Conservation (phyloP, 2,329 filamentous ascomycete genomes). For the Sarocladium brachiariae region DNA sequence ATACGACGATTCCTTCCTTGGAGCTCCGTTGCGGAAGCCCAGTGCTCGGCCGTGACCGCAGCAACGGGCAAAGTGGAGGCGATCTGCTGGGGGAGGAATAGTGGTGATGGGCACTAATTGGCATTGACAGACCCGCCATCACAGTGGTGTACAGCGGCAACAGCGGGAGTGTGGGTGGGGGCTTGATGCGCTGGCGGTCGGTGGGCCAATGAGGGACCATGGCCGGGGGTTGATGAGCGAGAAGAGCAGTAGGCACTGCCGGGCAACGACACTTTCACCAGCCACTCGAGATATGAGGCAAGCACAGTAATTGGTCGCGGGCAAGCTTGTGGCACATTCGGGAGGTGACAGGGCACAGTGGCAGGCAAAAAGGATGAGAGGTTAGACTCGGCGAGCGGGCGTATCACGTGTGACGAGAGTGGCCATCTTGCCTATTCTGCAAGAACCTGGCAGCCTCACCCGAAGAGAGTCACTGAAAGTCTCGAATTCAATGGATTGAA, state of each 20-base stretch:
- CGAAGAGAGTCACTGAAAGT: too few relatives aligned
- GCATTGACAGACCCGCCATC: neutral
- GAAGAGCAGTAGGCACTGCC: conserved; percentile 2
- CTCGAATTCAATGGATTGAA: too few relatives aligned
- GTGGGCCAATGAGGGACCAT: conserved; percentile 1
- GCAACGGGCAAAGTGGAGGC: conserved; percentile 8
- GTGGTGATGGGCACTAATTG: neutral
- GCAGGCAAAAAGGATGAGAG: neutral
- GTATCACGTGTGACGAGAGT: conserved; percentile 5
- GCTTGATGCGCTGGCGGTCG: conserved; percentile 3
- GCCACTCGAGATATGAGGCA: neutral
- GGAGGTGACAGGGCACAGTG: neutral
- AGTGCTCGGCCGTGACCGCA: conserved; percentile 9
- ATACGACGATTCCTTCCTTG: neutral
- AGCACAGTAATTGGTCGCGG: neutral
- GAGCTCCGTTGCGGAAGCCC: conserved; percentile 2
- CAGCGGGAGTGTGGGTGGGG: conserved; percentile 9
- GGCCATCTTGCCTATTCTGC: neutral
- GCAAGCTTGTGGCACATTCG: neutral
- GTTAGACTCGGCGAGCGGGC: neutral
- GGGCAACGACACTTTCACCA: conserved; percentile 3
- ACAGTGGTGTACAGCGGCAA: conserved; percentile 4
- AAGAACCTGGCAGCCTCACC: too few relatives aligned
- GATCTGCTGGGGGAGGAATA: neutral
- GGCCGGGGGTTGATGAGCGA: conserved; percentile 1